These are phyloP conservation scores for Peterozyma xylosa DNA, from an alignment of 805 yeast genomes.

Conservation along the genomic window DNA sequence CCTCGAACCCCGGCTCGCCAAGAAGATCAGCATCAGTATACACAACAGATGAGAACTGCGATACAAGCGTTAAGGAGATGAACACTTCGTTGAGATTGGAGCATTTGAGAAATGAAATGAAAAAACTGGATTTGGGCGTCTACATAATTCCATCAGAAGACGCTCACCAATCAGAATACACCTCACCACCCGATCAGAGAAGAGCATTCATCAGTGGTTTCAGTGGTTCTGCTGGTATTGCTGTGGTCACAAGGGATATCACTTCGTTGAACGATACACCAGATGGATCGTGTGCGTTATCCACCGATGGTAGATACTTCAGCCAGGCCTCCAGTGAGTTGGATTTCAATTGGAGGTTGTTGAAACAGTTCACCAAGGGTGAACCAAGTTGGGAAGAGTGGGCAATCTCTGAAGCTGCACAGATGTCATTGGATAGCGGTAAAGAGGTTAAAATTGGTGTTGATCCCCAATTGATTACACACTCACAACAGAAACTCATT, in stretches of 20 bases:
- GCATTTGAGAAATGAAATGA: slow-evolving; percentile 59
- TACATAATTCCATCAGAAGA: slow-evolving; percentile 60
- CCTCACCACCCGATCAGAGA: slow-evolving; percentile 44
- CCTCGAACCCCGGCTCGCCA: slow-evolving; percentile 16
- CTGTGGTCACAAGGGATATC: slow-evolving; percentile 47
- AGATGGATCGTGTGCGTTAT: slow-evolving; percentile 47
- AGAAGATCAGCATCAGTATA: slow-evolving; percentile 8
- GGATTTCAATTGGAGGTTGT: slow-evolving; percentile 52
- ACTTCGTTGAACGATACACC: slow-evolving; percentile 41
- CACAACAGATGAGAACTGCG: slow-evolving; percentile 10
- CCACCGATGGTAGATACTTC: slow-evolving; percentile 58
- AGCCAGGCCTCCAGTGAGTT: slow-evolving; percentile 50
- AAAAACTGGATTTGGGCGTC: slow-evolving; percentile 52
- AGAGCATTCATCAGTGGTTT: slow-evolving; percentile 53
- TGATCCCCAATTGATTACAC: slow-evolving; percentile 44
- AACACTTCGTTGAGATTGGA: slow-evolving; percentile 55
- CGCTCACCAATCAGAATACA: slow-evolving; percentile 59
- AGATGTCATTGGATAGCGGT: slow-evolving; percentile 39
- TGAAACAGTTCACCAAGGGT: slow-evolving; percentile 42
- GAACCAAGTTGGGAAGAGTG: slow-evolving; percentile 54
- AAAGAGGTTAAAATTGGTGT: slow-evolving; percentile 26
- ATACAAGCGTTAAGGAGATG: slow-evolving; percentile 28
- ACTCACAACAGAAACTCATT: slow-evolving; percentile 24
- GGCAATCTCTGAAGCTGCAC: slow-evolving; percentile 43
- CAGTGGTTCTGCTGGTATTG: slow-evolving; percentile 56